These are phyloP conservation scores for Neoboletus subvelutipes DNA, from an alignment of 768 basidiomycete species.

Conservation along the genomic window DNA sequence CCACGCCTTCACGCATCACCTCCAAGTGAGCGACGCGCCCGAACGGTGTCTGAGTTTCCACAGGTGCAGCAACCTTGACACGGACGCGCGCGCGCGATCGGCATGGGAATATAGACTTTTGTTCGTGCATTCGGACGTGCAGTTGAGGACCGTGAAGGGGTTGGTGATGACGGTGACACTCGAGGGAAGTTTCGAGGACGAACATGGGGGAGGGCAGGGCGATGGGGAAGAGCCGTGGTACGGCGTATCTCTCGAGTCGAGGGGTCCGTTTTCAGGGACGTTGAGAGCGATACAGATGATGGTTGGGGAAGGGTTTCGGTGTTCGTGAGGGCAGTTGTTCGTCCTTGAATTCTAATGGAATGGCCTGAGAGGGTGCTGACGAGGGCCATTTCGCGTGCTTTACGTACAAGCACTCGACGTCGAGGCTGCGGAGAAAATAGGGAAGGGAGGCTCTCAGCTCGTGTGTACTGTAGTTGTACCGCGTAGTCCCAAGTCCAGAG, in stretches of 20 bases:
- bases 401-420: background rate
- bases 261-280: background rate
- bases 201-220: background rate
- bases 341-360: background rate
- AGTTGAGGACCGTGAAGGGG: background rate
- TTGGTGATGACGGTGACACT: constrained; percentile 10
- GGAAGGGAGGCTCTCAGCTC: too few relatives aligned
- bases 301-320: constrained; percentile 6
- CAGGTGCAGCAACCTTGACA: background rate
- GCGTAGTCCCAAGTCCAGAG: too few relatives aligned
- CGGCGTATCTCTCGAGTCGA: background rate
- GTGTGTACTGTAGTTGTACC: background rate
- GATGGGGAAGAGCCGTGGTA: constrained; percentile 1
- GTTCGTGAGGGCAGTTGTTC: background rate
- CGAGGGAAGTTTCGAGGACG: background rate
- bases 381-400: background rate
- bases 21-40: background rate
- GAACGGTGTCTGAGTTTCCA: constrained; percentile 3
- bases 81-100: background rate
- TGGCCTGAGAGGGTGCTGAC: background rate
- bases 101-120: constrained; percentile 6
- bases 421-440: background rate
- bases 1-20: constrained; percentile 1
- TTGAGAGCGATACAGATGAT: constrained; percentile 5
- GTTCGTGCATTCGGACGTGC: background rate